Percentiles rank a stretch among this genome's conserved stretches.
Conservation (phyloP, 78 protist species). For the Dictyostelium firmibasis region DNA sequence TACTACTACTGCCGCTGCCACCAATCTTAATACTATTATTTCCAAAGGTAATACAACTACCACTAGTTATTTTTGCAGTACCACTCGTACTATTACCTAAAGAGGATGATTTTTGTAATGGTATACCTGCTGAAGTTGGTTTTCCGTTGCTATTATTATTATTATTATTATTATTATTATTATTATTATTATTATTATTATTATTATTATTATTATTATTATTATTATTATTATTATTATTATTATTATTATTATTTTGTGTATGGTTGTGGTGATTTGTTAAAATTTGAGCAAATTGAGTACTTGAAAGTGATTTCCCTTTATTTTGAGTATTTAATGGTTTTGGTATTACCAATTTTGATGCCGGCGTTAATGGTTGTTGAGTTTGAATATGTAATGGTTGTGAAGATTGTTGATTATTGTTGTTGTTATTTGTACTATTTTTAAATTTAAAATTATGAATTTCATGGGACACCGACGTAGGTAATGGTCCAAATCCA, state of each 20-base stretch:
- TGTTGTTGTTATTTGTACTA: neutral
- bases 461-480: constrained; percentile 18
- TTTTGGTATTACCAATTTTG: neutral
- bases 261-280: neutral
- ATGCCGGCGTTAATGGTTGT: neutral
- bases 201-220: neutral
- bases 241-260: neutral
- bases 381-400: neutral
- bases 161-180: neutral
- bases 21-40: neutral
- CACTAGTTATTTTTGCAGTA: neutral
- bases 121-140: neutral
- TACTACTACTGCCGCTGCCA: neutral
- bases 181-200: too few species aligned
- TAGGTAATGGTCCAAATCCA: neutral
- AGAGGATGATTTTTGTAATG: constrained; percentile 1
- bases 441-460: constrained; percentile 39
- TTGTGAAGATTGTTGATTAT: neutral
- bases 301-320: neutral
- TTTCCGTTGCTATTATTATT: neutral
- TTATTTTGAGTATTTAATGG: neutral
- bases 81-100: neutral
- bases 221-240: neutral
- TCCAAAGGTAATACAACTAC: neutral
- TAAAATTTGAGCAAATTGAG: neutral